Conservation (phyloP, 495 filamentous ascomycete species). For the Aspergillus haitiensis region DNA sequence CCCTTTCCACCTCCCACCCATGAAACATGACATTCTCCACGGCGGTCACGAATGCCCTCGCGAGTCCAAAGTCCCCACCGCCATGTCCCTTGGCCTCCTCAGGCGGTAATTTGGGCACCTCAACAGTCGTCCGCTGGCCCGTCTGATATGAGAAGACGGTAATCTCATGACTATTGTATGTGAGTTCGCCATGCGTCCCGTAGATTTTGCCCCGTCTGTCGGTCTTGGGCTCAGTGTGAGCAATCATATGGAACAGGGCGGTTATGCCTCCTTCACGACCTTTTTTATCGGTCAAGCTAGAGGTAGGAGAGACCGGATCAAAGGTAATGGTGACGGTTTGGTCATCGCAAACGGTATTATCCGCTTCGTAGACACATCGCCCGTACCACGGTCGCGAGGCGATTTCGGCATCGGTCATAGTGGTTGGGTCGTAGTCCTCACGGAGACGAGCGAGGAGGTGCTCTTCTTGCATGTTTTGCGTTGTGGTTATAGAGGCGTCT, state of each 20-base stretch:
- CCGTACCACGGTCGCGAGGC: conserved; percentile 78
- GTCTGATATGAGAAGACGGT: conserved; percentile 44
- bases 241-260: conserved; percentile 91
- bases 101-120: conserved; percentile 38
- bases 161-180: conserved; percentile 59
- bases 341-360: conserved; percentile 88
- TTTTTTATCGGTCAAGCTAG: not conserved
- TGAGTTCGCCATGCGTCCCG: conserved; percentile 81
- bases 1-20: conserved; percentile 63
- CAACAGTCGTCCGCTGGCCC: conserved; percentile 23
- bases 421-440: conserved; percentile 62
- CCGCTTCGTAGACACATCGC: conserved; percentile 87
- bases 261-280: conserved; percentile 64
- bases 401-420: conserved; percentile 52
- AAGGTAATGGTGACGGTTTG: conserved; percentile 75
- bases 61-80: conserved; percentile 83
- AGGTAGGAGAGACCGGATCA: conserved; percentile 59
- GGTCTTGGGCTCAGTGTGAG: conserved; percentile 83
- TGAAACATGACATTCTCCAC: conserved; percentile 75
- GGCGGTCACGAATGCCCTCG: conserved; percentile 74
- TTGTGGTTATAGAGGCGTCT: not conserved
- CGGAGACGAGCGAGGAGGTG: conserved; percentile 46
- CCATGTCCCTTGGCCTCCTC: conserved; percentile 61
- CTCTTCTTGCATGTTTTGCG: conserved; percentile 25
- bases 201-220: conserved; percentile 79